A percentile compares a stretch with the other conserved stretches of the same genome.
Conservation (phyloP, 345 rosid genomes). For the Salix arbutifolia region DNA sequence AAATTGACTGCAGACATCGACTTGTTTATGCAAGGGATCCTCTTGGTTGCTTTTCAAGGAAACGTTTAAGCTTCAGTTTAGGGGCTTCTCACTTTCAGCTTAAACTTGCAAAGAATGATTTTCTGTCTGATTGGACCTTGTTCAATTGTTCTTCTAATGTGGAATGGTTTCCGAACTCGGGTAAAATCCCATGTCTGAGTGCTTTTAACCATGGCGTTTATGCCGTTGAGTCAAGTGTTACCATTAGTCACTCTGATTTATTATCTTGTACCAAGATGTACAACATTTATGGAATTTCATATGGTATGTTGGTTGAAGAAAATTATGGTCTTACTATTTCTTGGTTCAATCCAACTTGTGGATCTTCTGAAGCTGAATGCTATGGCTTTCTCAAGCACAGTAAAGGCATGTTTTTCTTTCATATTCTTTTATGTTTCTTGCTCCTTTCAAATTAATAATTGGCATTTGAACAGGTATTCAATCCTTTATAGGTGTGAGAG, state of each 20-base stretch:
- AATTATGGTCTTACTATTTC: too few relatives aligned
- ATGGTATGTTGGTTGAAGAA: too few relatives aligned
- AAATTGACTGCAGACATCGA: slow-evolving; percentile 1
- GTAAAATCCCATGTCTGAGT: background rate
- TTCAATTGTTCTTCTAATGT: background rate
- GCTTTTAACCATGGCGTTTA: background rate
- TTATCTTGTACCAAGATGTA: slow-evolving; percentile 14
- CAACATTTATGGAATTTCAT: background rate
- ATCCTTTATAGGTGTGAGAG: background rate
- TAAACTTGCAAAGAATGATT: rapidly evolving
- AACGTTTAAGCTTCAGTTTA: slow-evolving; percentile 4
- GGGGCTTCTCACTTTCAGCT: slow-evolving; percentile 13
- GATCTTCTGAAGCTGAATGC: background rate
- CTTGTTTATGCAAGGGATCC: background rate
- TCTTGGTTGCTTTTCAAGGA: background rate
- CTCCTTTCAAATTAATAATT: background rate
- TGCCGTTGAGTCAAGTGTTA: background rate
- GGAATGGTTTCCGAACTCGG: rapidly evolving
- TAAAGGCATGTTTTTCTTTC: background rate
- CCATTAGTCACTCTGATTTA: background rate
- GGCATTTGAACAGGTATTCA: too few relatives aligned
- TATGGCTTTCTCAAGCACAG: background rate
- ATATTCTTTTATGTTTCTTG: background rate
- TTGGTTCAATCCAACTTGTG: background rate
- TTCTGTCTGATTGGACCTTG: background rate